Conservation (phyloP, 768 basidiomycete genomes). For the Thelephora ganbajun region DNA sequence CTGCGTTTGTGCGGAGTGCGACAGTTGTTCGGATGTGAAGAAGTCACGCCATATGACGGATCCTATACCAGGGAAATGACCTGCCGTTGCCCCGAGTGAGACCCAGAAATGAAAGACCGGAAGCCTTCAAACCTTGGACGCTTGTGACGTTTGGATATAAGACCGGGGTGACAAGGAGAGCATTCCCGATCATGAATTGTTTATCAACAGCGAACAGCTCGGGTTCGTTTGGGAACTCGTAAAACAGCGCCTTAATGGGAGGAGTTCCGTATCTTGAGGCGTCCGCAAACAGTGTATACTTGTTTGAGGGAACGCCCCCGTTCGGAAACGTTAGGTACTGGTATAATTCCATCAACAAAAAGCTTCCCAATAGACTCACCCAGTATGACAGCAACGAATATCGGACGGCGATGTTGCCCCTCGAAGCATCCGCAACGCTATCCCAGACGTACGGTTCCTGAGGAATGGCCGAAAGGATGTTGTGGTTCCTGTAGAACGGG, state of each 20-base stretch:
- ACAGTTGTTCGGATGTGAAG: constrained; percentile 49
- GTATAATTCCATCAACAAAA: too few species aligned
- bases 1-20: constrained; percentile 25
- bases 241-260: constrained; percentile 63
- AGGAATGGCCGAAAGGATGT: constrained; percentile 44
- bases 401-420: constrained; percentile 54
- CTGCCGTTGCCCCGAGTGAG: constrained; percentile 17
- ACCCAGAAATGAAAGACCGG: neutral
- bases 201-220: constrained; percentile 45
- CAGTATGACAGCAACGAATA: constrained; percentile 71
- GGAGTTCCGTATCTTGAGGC: constrained; percentile 53
- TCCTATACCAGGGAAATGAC: constrained; percentile 51
- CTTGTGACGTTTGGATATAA: constrained; percentile 51
- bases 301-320: neutral
- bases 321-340: constrained; percentile 3
- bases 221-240: constrained; percentile 60
- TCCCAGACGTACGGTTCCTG: constrained; percentile 80
- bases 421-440: constrained; percentile 60
- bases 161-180: constrained; percentile 68
- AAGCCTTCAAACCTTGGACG: constrained; percentile 38
- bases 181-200: constrained; percentile 61
- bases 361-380: constrained; percentile 25
- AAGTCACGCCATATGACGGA: constrained; percentile 54
- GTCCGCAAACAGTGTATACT: constrained; percentile 68
- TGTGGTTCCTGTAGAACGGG: constrained; percentile 78